Percentiles rank a stretch among this genome's conserved stretches.
Conservation (phyloP, 805 yeast species). For the Suhomyces sp. region DNA sequence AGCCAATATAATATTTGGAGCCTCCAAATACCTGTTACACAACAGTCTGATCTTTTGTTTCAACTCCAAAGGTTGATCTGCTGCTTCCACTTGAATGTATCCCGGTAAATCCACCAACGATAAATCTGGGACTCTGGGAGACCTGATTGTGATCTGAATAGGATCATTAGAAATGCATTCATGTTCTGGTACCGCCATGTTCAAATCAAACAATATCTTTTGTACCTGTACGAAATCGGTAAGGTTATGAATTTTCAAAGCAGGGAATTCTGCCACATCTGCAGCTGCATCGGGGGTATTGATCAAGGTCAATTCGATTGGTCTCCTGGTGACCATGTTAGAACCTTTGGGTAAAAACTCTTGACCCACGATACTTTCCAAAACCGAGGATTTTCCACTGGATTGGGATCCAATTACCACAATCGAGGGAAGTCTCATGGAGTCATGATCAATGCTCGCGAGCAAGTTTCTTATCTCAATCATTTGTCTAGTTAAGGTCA, state of each 20-base stretch:
- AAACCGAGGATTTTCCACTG: conserved; percentile 94
- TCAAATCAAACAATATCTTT: conserved; percentile 79
- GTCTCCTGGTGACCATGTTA: conserved; percentile 97
- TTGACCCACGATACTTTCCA: conserved; percentile 96
- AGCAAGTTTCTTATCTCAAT: conserved; percentile 87
- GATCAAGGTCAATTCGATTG: conserved; percentile 89
- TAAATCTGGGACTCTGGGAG: conserved; percentile 86
- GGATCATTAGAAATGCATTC: conserved; percentile 94
- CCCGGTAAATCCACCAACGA: conserved; percentile 97
- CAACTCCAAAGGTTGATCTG: conserved; percentile 87
- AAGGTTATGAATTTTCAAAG: conserved; percentile 74
- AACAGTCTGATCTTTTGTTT: conserved; percentile 75
- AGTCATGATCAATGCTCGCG: conserved; percentile 72
- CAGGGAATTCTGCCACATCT: conserved; percentile 92
- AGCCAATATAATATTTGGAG: conserved; percentile 92
- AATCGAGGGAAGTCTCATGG: conserved; percentile 85
- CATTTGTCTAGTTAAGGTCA: conserved; percentile 91
- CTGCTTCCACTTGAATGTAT: conserved; percentile 93
- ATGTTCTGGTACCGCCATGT: conserved; percentile 83
- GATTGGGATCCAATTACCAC: conserved; percentile 98
- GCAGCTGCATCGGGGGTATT: conserved; percentile 80
- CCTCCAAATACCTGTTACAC: conserved; percentile 82
- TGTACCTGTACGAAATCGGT: conserved; percentile 90
- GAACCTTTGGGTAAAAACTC: conserved; percentile 96
- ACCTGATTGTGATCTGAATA: conserved; percentile 84